phyloP scores from a whole-genome alignment of 768 basidiomycete genomes.

The Termitomyces sp. region DNA sequence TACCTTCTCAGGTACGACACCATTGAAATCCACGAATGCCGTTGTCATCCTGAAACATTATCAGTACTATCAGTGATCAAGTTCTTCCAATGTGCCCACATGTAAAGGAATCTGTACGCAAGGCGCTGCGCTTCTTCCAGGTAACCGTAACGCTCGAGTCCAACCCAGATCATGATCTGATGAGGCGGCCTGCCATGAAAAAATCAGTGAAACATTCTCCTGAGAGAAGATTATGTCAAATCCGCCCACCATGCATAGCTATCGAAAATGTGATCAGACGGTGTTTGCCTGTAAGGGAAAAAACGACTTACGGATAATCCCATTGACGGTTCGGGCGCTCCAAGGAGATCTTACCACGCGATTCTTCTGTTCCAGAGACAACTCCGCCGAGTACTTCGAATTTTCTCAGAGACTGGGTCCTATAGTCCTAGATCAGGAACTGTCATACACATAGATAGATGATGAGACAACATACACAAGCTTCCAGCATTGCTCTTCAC shows the following conservation, averaged over 20 bases:
- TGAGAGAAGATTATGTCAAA: not conserved
- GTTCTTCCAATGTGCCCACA: constrained; percentile 43
- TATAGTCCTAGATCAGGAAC: constrained; percentile 28
- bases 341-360: constrained; percentile 91
- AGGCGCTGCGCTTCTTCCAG: constrained; percentile 89
- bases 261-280: constrained; percentile 1
- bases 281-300: constrained; percentile 9
- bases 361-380: constrained; percentile 95
- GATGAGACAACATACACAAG: constrained; percentile 68
- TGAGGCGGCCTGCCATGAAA: constrained; percentile 72
- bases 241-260: constrained; percentile 63
- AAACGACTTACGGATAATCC: constrained; percentile 83
- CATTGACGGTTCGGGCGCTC: constrained; percentile 98
- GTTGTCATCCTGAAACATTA: constrained; percentile 73
- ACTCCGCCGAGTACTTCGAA: constrained; percentile 96
- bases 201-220: constrained; percentile 10
- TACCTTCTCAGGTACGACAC: constrained; percentile 96
- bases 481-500: constrained; percentile 91
- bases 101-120: constrained; percentile 97
- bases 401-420: constrained; percentile 84
- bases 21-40: constrained; percentile 95
- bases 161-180: constrained; percentile 99
- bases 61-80: not conserved
- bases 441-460: constrained; percentile 1
- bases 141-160: constrained; percentile 94